Conservation (phyloP, 2,329 filamentous ascomycete genomes). For the Colletotrichum kahawae region DNA sequence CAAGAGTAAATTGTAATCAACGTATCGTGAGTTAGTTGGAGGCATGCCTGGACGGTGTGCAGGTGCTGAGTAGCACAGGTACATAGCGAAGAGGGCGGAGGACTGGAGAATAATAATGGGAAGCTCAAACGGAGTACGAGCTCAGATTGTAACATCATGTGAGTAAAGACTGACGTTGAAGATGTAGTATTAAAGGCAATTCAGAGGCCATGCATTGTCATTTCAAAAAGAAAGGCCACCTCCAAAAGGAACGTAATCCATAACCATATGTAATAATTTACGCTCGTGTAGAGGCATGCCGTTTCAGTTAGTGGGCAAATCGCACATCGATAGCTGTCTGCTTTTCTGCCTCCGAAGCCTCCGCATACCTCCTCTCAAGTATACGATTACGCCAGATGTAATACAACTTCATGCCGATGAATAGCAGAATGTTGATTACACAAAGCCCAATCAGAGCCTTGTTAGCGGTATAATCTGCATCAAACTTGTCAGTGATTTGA, state of each 20-base stretch:
- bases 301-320: background rate
- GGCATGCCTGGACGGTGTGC: too few relatives aligned
- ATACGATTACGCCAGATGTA: conserved; percentile 35
- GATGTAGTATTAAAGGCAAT: background rate
- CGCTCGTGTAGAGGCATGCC: too few relatives aligned
- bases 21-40: background rate
- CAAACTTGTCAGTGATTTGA: background rate
- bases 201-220: too few relatives aligned
- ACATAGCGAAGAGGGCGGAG: too few relatives aligned
- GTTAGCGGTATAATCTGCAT: background rate
- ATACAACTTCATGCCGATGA: conserved; percentile 45
- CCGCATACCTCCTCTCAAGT: background rate
- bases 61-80: too few relatives aligned
- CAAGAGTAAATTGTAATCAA: background rate
- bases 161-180: background rate
- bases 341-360: background rate
- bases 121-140: too few relatives aligned
- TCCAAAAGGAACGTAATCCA: background rate
- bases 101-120: too few relatives aligned
- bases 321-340: background rate
- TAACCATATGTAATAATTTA: background rate
- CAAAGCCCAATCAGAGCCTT: background rate
- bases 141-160: background rate
- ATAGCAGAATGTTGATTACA: conserved; percentile 18
- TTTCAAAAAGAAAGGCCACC: background rate